Evolutionary conservation across 352 stramenopile genomes (phyloP), one percentile per base, ranked within the genome.

Genomic region (Pythium scleroteichum): DNA sequence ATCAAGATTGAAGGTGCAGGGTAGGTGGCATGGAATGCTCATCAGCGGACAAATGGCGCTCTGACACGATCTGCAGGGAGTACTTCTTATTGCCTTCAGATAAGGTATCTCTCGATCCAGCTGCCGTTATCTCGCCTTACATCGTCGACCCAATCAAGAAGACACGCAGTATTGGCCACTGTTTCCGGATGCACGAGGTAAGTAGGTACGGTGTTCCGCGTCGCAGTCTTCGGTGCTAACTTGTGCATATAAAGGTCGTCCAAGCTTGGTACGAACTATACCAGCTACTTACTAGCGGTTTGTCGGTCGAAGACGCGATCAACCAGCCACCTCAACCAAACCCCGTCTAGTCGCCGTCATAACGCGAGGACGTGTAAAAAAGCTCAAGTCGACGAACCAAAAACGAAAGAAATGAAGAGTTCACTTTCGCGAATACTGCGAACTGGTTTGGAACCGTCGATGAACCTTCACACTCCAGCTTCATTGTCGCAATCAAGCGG

Each of bases 101-200:
- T n/a, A 79, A 82, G 64, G 49, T 74, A 8, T 35, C 48, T 2
- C 26, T 72, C 14, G 66, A 76, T 22, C 62, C 74, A 24, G 74
- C 71, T 17, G 57, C 72, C 0, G 69, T 76, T 38, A 71, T 90
- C 13, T 74, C 76, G 5, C 80, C 83, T 7, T 89, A 79, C 62
- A 88, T 95, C 42, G 59, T 76, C 16, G 86, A 95, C 66, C 86
- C 86, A 10, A 87, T 95, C 52, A 82, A 82, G 35, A 62, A 68
- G 26, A 75, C 71, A 24, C 73, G 79, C 55, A 88, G 67, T 61
- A 88, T 95, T 48, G 86, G 83, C 54, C 92, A 90, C 60, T 83
- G 80, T 41, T 95, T 93, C 54, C 82, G 84, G 22, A 92, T 95
- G 76, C 76, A 82, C 42, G 80, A 95, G 72, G 84, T 88, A 62